These are phyloP conservation scores for Fragaria vesca DNA, from an alignment of 306 rosid genomes.

Conservation along the genomic window DNA sequence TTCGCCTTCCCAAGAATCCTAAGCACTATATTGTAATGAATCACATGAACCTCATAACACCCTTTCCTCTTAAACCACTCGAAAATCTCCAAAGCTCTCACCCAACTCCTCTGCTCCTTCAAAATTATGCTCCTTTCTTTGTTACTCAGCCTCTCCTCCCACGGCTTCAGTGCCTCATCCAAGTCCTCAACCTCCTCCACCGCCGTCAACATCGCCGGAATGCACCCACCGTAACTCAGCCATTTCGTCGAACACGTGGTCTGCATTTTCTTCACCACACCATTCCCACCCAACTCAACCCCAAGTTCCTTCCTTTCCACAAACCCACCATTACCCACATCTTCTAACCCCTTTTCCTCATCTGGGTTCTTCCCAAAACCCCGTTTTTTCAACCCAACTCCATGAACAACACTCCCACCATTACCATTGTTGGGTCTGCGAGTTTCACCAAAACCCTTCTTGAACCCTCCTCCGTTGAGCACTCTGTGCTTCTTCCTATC, in stretches of 20 bases:
- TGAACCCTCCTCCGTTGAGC: constrained; percentile 22
- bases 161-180: constrained; percentile 61
- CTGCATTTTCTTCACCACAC: constrained; percentile 42
- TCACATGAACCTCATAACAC: constrained; percentile 64
- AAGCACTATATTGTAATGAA: constrained; percentile 75
- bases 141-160: constrained; percentile 48
- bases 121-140: constrained; percentile 72
- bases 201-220: constrained; percentile 58
- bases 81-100: constrained; percentile 61
- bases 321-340: constrained; percentile 19
- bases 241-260: constrained; percentile 69
- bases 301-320: constrained; percentile 13
- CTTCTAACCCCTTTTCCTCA: constrained; percentile 12
- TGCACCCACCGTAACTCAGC: constrained; percentile 50
- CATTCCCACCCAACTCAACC: constrained; percentile 14
- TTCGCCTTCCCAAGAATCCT: constrained; percentile 57
- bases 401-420: constrained; percentile 16
- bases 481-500: constrained; percentile 27
- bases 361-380: constrained; percentile 30
- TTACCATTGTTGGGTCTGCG: constrained; percentile 8
- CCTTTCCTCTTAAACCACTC: constrained; percentile 70
- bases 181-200: constrained; percentile 53
- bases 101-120: constrained; percentile 66
- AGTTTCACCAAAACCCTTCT: constrained; percentile 27
- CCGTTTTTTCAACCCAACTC: constrained; percentile 30